Base-by-base conservation (phyloP, 1,139 yeast species). In the Lodderomyces margitis region DNA sequence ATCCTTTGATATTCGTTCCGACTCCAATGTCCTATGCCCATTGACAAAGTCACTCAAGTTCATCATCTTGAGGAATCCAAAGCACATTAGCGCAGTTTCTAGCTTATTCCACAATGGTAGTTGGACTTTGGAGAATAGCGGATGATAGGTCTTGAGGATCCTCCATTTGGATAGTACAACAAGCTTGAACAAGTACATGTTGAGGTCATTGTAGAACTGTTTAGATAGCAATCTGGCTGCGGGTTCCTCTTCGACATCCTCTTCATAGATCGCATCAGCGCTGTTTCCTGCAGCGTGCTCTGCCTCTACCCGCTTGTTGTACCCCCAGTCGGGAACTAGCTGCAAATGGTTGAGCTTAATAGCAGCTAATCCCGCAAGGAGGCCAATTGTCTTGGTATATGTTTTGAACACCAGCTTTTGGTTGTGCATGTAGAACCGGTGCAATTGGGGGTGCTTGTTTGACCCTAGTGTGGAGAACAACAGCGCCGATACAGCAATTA, bases 81-180 rank as follows among this genome's bases (percentile, higher is more conserved):
- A 55, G 46, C 74, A 62, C 66, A 70, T 64, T 21, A 66, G 43
- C 4, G 57, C 42, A 1, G 70, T 57, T 49, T 71, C 76, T n/a
- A 68, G 37, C 24, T 57, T 52, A 41, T 55, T 59, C 75, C 75
- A 71, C 7, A 58, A 53, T 21, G 49, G 51, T 21, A 59, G 46
- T 28, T 52, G 55, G 28, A 69, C 42, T 16, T 45, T 23, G 21
- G 47, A 57, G 49, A 70, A 67, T 40, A 52, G 47, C 1, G 73
- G 73, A 46, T 68, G 74, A 50, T 66, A 61, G 25, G 61, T 71
- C 49, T 70, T 71, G 30, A 56, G 49, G 25, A 68, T 68, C 41
- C 76, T 56, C 76, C 76, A 71, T 49, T 70, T 71, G 12, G 73
- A 66, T 27, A 71, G 52, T 19, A 70, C 49, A 3, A 70, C 59